phyloP scores from a whole-genome alignment of 1,284 basidiomycete species.

The Meripilus lineatus region DNA sequence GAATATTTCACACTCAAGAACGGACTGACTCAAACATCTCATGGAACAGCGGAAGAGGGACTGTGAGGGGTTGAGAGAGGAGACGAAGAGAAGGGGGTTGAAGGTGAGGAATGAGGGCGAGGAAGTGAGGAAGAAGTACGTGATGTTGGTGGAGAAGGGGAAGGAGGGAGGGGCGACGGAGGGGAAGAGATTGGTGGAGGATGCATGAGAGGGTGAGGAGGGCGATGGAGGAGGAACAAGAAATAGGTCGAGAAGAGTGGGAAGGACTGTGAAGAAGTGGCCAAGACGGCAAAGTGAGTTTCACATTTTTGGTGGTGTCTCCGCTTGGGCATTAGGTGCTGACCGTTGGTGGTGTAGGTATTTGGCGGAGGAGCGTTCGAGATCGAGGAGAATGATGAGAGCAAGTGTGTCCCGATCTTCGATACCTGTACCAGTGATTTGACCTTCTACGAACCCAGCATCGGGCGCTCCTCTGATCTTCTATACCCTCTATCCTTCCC shows the following conservation, averaged over 20 bases:
- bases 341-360: conserved; percentile 32
- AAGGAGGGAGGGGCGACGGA: conserved; percentile 36
- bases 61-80: conserved; percentile 56
- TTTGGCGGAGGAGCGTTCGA: conserved; percentile 54
- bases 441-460: no score
- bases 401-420: conserved; percentile 22
- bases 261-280: conserved; percentile 50
- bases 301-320: conserved; percentile 1
- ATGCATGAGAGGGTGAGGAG: conserved; percentile 36
- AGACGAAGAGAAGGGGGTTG: conserved; percentile 69
- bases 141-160: conserved; percentile 53
- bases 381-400: conserved; percentile 68
- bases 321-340: conserved; percentile 3
- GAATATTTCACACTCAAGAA: conserved; percentile 68
- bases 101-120: conserved; percentile 60
- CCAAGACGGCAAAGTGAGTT: conserved; percentile 57
- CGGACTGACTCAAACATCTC: conserved; percentile 68
- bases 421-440: conserved; percentile 4
- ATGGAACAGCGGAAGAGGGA: conserved; percentile 67
- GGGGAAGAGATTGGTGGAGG: conserved; percentile 34
- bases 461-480: no score
- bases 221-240: conserved; percentile 46
- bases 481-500: no score
- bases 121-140: conserved; percentile 59
- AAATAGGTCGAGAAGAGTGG: conserved; percentile 49